Conservation (phyloP, 139 green algal genomes). For the Chlamydomonas incerta region DNA sequence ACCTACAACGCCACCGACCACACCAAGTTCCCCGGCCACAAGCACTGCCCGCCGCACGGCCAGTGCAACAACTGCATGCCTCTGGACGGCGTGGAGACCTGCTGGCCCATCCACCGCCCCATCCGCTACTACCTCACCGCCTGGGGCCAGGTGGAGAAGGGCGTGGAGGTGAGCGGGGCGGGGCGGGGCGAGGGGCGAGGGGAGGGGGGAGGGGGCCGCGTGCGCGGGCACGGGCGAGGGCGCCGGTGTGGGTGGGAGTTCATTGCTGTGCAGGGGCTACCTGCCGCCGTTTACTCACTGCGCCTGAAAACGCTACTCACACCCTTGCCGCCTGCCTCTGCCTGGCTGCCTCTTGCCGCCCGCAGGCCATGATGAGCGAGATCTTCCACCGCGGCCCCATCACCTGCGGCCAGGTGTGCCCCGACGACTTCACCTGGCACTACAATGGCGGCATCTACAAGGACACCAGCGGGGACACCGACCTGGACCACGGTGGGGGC, state of each 20-base stretch:
- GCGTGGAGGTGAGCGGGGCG: not conserved
- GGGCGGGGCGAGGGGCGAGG: too few relatives aligned
- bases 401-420: slow-evolving; percentile 59
- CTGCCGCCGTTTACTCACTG: too few relatives aligned
- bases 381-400: slow-evolving; percentile 64
- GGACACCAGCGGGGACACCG: slow-evolving; percentile 56
- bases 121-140: slow-evolving; percentile 55
- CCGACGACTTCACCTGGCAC: slow-evolving; percentile 57
- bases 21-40: slow-evolving; percentile 27
- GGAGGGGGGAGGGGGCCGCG: too few relatives aligned
- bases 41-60: slow-evolving; percentile 36
- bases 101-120: slow-evolving; percentile 56
- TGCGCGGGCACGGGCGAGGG: too few relatives aligned
- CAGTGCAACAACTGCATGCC: slow-evolving; percentile 70
- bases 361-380: slow-evolving; percentile 62
- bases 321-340: too few relatives aligned
- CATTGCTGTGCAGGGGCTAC: too few relatives aligned
- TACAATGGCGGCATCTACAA: slow-evolving; percentile 55
- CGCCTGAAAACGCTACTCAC: too few relatives aligned
- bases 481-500: slow-evolving; percentile 54
- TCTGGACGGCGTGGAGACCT: slow-evolving; percentile 36
- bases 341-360: too few relatives aligned
- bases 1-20: slow-evolving; percentile 59
- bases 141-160: slow-evolving; percentile 34
- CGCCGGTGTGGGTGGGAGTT: too few relatives aligned